These are phyloP conservation scores for Extremus antarcticus DNA, from an alignment of 495 filamentous ascomycete genomes.

Conservation along the genomic window DNA sequence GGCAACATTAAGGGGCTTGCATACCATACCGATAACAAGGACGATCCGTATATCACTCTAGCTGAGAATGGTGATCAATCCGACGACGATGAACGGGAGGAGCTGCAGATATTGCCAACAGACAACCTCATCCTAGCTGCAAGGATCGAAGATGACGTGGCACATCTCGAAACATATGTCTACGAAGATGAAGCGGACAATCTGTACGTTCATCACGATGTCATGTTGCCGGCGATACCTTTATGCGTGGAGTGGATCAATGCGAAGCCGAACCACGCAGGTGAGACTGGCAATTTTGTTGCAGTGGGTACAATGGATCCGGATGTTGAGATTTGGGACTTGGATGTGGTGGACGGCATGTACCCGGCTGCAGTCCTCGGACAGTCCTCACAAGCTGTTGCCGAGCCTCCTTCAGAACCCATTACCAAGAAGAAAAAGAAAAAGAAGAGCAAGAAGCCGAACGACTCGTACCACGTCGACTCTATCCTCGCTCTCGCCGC, in stretches of 20 bases:
- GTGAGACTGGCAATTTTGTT: slow-evolving; percentile 59
- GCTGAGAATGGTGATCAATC: slow-evolving; percentile 59
- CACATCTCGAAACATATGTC: slow-evolving; percentile 92
- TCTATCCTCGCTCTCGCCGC: slow-evolving; percentile 80
- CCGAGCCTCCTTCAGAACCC: slow-evolving; percentile 16
- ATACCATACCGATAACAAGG: slow-evolving; percentile 83
- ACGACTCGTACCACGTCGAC: slow-evolving; percentile 89
- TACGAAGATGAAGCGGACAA: slow-evolving; percentile 93
- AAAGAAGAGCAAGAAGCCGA: slow-evolving; percentile 71
- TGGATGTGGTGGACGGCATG: slow-evolving; percentile 92
- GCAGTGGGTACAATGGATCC: slow-evolving; percentile 95
- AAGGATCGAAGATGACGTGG: slow-evolving; percentile 92
- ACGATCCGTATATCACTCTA: slow-evolving; percentile 93
- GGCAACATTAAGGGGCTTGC: slow-evolving; percentile 86
- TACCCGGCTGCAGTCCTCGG: slow-evolving; percentile 95
- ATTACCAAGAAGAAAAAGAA: slow-evolving; percentile 69
- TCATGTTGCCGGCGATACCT: slow-evolving; percentile 96
- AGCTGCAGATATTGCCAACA: slow-evolving; percentile 80
- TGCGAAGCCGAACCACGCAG: slow-evolving; percentile 62
- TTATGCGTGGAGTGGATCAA: slow-evolving; percentile 93
- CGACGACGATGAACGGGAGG: slow-evolving; percentile 74
- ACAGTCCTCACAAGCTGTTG: slow-evolving; percentile 51
- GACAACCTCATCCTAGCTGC: slow-evolving; percentile 88
- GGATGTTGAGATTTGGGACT: slow-evolving; percentile 97
- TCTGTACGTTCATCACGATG: slow-evolving; percentile 97